phyloP scores from a whole-genome alignment of 2,329 filamentous ascomycete genomes.

The Mollisia scopiformis region DNA sequence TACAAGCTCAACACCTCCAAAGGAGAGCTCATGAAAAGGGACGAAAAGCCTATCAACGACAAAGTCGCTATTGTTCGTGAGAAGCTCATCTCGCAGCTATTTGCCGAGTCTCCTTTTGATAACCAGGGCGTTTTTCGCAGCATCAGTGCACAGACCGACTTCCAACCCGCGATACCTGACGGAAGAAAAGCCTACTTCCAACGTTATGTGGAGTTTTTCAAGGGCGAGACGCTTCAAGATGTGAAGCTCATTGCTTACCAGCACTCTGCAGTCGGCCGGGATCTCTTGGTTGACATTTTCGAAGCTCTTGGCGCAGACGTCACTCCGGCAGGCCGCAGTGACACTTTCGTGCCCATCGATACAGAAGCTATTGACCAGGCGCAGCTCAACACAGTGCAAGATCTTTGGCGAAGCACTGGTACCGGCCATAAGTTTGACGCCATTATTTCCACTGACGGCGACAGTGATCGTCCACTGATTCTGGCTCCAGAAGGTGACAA shows the following conservation, averaged over 20 bases:
- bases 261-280: slow-evolving; percentile 39
- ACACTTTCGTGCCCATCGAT: slow-evolving; percentile 39
- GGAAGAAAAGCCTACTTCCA: slow-evolving; percentile 34
- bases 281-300: slow-evolving; percentile 37
- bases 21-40: slow-evolving; percentile 38
- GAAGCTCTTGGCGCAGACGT: slow-evolving; percentile 36
- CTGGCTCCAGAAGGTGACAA: slow-evolving; percentile 33
- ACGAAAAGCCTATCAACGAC: slow-evolving; percentile 38
- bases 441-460: slow-evolving; percentile 38
- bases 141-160: slow-evolving; percentile 5
- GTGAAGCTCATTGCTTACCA: slow-evolving; percentile 37
- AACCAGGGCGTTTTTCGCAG: slow-evolving; percentile 34
- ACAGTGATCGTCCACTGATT: slow-evolving; percentile 39
- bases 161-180: slow-evolving; percentile 24
- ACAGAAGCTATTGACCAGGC: slow-evolving; percentile 39
- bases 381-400: slow-evolving; percentile 36
- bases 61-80: slow-evolving; percentile 32
- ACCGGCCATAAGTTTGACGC: slow-evolving; percentile 35
- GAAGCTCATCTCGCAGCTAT: slow-evolving; percentile 32
- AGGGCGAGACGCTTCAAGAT: slow-evolving; percentile 33
- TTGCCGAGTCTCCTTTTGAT: slow-evolving; percentile 34
- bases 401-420: slow-evolving; percentile 30
- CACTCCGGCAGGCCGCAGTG: slow-evolving; percentile 36
- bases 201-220: slow-evolving; percentile 38
- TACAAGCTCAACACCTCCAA: slow-evolving; percentile 40